These are phyloP conservation scores for Neocallimastix lanati DNA, from an alignment of 192 early-diverging fungal genomes.

Conservation along the genomic window DNA sequence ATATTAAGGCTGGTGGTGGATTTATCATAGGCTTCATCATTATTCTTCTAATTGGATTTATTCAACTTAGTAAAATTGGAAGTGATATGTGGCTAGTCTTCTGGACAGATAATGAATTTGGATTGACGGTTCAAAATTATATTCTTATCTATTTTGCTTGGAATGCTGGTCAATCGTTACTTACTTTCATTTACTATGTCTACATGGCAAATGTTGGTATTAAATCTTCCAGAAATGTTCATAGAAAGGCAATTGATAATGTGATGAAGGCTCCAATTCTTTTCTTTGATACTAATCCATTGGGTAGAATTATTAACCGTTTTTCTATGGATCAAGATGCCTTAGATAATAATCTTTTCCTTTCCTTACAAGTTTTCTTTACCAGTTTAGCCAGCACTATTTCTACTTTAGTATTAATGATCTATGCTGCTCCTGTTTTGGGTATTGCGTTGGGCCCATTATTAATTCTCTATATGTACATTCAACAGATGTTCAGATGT, in stretches of 20 bases:
- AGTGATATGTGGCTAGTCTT: not conserved
- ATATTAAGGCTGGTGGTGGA: constrained; percentile 32
- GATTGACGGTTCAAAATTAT: not conserved
- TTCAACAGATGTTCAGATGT: constrained; percentile 45
- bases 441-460: constrained; percentile 51
- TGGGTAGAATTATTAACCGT: constrained; percentile 1
- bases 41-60: not conserved
- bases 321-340: not conserved
- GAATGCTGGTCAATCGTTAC: not conserved
- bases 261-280: not conserved
- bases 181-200: not conserved
- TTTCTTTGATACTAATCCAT: constrained; percentile 3
- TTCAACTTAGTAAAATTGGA: not conserved
- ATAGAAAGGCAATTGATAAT: not conserved
- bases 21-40: not conserved
- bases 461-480: constrained; percentile 44
- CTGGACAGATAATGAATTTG: not conserved
- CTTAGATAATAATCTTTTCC: constrained; percentile 28
- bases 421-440: constrained; percentile 47
- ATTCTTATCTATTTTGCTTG: not conserved
- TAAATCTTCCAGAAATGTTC: not conserved
- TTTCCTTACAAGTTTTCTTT: constrained; percentile 43
- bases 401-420: constrained; percentile 32
- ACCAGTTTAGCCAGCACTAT: constrained; percentile 30
- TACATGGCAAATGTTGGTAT: not conserved